A percentile compares a stretch with the other conserved stretches of the same genome.
phyloP scores from a whole-genome alignment of 331 rosid species.

The Phaseolus coccineus region DNA sequence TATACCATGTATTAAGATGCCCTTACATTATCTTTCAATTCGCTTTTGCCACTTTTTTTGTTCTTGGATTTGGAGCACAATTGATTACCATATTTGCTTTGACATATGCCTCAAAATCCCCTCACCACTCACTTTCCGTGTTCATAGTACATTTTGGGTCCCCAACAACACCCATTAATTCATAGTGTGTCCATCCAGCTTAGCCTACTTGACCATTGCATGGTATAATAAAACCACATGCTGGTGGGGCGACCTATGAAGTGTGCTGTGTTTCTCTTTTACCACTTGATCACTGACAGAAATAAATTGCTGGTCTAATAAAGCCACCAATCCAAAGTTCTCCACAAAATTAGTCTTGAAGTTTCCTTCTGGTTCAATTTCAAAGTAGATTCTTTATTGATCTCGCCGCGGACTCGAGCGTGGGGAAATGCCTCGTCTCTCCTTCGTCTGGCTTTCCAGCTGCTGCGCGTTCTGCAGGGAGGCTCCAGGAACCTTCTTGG shows the following conservation, averaged over 20 bases:
- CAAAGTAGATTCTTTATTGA: too few species aligned
- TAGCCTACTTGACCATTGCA: slow-evolving; percentile 2
- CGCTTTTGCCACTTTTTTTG: neutral
- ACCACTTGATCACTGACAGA: neutral
- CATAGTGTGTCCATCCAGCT: neutral
- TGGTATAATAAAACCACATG: neutral
- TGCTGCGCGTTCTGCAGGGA: too few species aligned
- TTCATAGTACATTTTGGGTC: neutral
- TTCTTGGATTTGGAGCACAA: neutral
- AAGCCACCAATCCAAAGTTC: too few species aligned
- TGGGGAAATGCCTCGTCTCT: too few species aligned
- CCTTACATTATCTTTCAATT: neutral
- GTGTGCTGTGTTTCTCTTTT: neutral
- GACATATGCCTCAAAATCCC: neutral
- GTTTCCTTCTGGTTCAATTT: too few species aligned
- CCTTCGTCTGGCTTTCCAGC: too few species aligned
- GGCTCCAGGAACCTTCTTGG: too few species aligned
- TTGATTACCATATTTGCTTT: neutral
- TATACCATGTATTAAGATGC: neutral
- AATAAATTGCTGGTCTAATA: neutral
- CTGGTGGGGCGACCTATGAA: slow-evolving; percentile 10
- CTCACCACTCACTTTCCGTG: neutral
- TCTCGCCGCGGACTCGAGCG: too few species aligned
- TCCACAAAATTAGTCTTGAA: neutral
- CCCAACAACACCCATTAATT: neutral